These are phyloP conservation scores for Voacanga thouarsii DNA, from an alignment of 257 asterid genomes.

Conservation along the genomic window DNA sequence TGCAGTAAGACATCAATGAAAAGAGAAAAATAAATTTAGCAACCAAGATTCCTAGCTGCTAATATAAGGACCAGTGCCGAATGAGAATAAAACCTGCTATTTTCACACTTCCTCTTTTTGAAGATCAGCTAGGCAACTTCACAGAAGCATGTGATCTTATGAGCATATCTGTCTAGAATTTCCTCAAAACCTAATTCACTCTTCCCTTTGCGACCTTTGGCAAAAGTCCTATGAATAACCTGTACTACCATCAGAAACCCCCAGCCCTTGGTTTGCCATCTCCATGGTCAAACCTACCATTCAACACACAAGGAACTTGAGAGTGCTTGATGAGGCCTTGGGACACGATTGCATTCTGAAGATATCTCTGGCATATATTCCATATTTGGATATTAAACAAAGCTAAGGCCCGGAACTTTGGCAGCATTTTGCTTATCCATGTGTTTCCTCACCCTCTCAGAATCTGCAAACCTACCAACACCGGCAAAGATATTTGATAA, in stretches of 20 bases:
- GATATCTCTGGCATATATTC: neutral
- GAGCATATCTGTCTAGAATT: neutral
- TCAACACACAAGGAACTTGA: neutral
- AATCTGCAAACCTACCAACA: conserved; percentile 59
- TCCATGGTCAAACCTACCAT: neutral
- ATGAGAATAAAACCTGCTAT: neutral
- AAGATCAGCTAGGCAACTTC: neutral
- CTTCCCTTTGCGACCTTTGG: neutral
- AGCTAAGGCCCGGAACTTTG: conserved; percentile 52
- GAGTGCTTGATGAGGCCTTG: neutral
- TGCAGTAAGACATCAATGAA: neutral
- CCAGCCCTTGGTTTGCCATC: neutral
- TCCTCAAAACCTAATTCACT: neutral
- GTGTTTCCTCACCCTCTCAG: conserved; percentile 52
- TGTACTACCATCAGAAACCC: neutral
- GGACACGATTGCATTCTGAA: neutral
- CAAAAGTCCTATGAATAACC: neutral
- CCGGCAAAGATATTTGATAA: conserved; percentile 62
- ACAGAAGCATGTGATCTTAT: neutral
- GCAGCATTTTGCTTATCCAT: conserved; percentile 51
- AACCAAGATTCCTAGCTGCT: neutral
- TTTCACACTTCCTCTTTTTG: neutral
- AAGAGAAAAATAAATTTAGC: neutral
- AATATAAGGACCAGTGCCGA: neutral
- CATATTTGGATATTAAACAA: conserved; percentile 17